Percentiles rank a stretch among this genome's conserved stretches.
phyloP scores from a whole-genome alignment of 2,329 filamentous ascomycete species.

The Talaromyces pinophilus region DNA sequence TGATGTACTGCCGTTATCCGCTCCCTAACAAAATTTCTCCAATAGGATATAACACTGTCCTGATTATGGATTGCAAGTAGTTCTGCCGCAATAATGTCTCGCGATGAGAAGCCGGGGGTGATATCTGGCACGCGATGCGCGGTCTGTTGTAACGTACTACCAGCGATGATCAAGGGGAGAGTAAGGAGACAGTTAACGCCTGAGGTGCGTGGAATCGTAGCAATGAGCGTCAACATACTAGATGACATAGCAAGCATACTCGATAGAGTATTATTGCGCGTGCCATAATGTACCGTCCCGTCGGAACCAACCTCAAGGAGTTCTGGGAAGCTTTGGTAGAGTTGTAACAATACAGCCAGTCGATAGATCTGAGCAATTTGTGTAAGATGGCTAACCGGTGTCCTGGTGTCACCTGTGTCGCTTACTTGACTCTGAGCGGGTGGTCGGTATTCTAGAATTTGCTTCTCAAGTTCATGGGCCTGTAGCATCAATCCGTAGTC shows the following conservation, averaged over 20 bases:
- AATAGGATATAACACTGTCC: not conserved
- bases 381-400: not conserved
- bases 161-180: not conserved
- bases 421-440: not conserved
- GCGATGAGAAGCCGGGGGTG: not conserved
- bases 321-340: not conserved
- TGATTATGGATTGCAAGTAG: not conserved
- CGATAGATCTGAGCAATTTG: not conserved
- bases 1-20: conserved; percentile 1
- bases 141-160: not conserved
- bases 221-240: not conserved
- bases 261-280: not conserved
- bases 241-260: not conserved
- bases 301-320: not conserved
- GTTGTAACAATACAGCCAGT: not conserved
- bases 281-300: not conserved
- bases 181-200: not conserved
- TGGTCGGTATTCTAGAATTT: not conserved
- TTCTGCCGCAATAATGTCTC: not conserved
- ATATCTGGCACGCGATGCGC: not conserved
- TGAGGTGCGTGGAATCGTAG: not conserved
- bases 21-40: conserved; percentile 3
- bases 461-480: not conserved
- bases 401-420: not conserved
- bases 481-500: not conserved